Evolutionary conservation across 805 yeast species (phyloP), one percentile per base, ranked within the genome.

Genomic region (Grigorovia transvaalensis): DNA sequence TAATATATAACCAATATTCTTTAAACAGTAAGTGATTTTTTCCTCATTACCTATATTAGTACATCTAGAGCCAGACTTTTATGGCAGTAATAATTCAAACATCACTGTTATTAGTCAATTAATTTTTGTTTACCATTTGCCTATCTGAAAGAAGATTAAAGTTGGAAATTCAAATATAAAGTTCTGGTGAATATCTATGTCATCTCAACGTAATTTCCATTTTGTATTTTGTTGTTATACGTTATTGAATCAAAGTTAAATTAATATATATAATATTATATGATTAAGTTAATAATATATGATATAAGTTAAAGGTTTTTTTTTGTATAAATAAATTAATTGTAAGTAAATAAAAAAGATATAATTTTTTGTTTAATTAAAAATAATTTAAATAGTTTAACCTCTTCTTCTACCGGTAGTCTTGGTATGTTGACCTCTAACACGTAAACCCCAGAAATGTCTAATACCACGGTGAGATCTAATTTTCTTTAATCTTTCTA

Each of bases 381-480:
- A 49, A 17, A 6, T 50, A 27, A 20, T 33, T 38, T 20, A 43
- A 23, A 33, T 47, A 20, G 44, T 59, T 64, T 67, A 68, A 62
- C 60, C 58, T 67, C 70, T 74, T 79, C 96, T 90, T 82, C 99
- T 89, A 77, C 97, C 95, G 71, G 99, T 93, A 76, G 99, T 91
- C 87, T 93, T 93, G 85, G 99, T 93, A 83, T 93, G 99, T 84
- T 93, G 99, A 81, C 99, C 99, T 85, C 99, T 89, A 78, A 95
- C 99, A 83, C 93, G 93, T 76, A 93, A 82, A 76, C 97, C 97
- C 98, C 97, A 93, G 91, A 84, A 90, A 84, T 93, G 99, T 85
- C 99, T 89, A 78, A 93, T 85, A 91, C 99, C 99, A 80, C 98
- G 84, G 93, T 93, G 99, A 73, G 98, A 81, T 85, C 99, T 95